Evolutionary conservation across 805 yeast species (phyloP), one percentile per base, ranked within the genome.

Genomic region (Cyberlindnera meyerae): DNA sequence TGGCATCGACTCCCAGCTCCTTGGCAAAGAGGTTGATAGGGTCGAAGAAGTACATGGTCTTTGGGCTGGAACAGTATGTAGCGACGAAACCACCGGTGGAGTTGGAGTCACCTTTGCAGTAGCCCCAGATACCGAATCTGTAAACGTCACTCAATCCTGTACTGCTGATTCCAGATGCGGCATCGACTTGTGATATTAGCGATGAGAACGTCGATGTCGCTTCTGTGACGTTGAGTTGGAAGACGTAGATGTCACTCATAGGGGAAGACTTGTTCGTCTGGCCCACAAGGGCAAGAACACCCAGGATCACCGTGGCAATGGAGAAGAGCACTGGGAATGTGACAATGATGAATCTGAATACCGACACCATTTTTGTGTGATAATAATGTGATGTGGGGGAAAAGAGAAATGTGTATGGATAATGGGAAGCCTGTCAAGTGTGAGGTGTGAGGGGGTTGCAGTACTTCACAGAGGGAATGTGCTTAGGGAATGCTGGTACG

Each of bases 121-220:
- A 79, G 17, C 82, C 81, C 74, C 82, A 79, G 47, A 75, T 58
- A 25, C 85, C 83, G 24, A 77, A 61, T 12, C 73, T 66, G 46
- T 73, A 74, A 20, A 71, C 62, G 29, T 68, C 70, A 4, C 72
- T 55, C 8, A 77, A 47, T 3, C 72, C 73, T 3, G 66, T 44
- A 5, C 49, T 18, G 24, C 21, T 33, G 22, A 34, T 24, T 32
- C 12, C n/a, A n/a, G n/a, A n/a, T n/a, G n/a, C 22, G 22, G 20
- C n/a, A 16, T 18, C 21, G 17, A 22, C 11, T 8, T 24, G n/a
- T 8, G 36, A 14, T 8, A 33, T 22, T 12, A 21, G 11, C 4
- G 36, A 29, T 6, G 31, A 20, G 14, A 36, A 24, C 8, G n/a
- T 18, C 5, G 35, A 42, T 24, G 29, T 35, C 12, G 36, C 44